Evolutionary conservation across 2,329 filamentous ascomycete species (phyloP), one percentile per base, ranked within the genome.

Genomic region (Paraphaeosphaeria minitans): DNA sequence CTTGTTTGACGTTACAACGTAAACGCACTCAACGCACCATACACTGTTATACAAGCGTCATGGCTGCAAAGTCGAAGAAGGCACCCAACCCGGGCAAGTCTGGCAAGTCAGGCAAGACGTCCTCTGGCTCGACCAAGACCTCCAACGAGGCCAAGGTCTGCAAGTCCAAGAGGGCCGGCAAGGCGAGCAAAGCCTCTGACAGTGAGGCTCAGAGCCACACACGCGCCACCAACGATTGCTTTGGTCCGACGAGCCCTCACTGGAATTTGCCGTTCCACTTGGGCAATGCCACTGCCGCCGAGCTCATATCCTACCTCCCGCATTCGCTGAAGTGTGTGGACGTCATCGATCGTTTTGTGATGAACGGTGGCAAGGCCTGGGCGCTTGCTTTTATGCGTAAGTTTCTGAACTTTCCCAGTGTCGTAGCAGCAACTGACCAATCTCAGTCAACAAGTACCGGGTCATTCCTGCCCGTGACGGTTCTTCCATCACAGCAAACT

Each of bases 221-320:
- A 10, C 51, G 51, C 6, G 41, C 41, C 12, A 4, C 13, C 29
- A 53, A 45, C 29, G 51, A 53, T 27, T 66, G 67, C 1, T 72
- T 72, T 22, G 69, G 69, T 4, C 29, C 33, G 2, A 55, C 57
- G 14, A 57, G 58, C 24, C 65, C 67, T 2, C 67, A 64, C 37
- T 67, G 64, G 2, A 60, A 62, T 12, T 55, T 71, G 2, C 51
- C 37, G 4, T 68, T 73, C 47, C 70, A 65, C 1, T 10, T 1
- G 1, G 65, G 59, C 10, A 70, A 72, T 31, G 48, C 72, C 13
- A 72, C 69, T 4, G 59, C 70, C 5, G 66, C 65, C 8, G 72
- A 75, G 37, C 59, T 72, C 8, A 43, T 65, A 8, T 59, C 66
- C 3, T 72, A 73, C 49, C 21, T 70, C 5, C 68, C 71, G 1